These are phyloP conservation scores for Hypoxylon sp. DNA, from an alignment of 2,329 filamentous ascomycete species.

Conservation along the genomic window DNA sequence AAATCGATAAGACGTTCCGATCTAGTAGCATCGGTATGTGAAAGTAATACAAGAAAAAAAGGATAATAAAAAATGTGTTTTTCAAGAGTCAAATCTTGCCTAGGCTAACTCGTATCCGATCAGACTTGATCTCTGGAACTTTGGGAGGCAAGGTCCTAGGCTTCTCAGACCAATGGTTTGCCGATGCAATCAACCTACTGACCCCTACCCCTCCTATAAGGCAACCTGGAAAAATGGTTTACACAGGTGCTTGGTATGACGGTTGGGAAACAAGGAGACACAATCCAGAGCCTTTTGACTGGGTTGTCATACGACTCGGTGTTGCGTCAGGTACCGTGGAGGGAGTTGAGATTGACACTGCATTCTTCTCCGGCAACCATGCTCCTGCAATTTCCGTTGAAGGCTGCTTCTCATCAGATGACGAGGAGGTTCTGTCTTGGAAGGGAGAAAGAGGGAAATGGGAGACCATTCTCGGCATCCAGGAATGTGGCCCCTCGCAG, in stretches of 20 bases:
- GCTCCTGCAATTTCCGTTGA: constrained; percentile 85
- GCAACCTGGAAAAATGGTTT: constrained; percentile 77
- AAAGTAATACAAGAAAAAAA: background rate
- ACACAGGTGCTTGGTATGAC: constrained; percentile 78
- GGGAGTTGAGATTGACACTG: constrained; percentile 85
- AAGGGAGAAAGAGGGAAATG: constrained; percentile 72
- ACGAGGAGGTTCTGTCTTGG: constrained; percentile 76
- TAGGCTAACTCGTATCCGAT: constrained; percentile 37
- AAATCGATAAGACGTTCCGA: constrained; percentile 74
- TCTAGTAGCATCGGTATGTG: constrained; percentile 73
- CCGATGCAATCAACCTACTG: constrained; percentile 74
- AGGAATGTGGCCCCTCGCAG: constrained; percentile 81
- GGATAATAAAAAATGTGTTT: background rate
- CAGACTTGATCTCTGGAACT: constrained; percentile 73
- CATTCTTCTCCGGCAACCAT: constrained; percentile 87
- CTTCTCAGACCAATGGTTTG: constrained; percentile 79
- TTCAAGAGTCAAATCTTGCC: constrained; percentile 7
- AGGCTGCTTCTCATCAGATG: constrained; percentile 76
- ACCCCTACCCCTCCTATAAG: constrained; percentile 75
- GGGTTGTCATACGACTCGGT: constrained; percentile 75
- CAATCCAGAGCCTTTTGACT: constrained; percentile 76
- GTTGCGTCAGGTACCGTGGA: constrained; percentile 79
- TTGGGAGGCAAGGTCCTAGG: constrained; percentile 75
- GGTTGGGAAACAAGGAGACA: constrained; percentile 79
- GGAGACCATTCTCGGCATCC: constrained; percentile 78